Conservation (phyloP, 805 yeast genomes). For the Isabelozyma pseudorhagii region DNA sequence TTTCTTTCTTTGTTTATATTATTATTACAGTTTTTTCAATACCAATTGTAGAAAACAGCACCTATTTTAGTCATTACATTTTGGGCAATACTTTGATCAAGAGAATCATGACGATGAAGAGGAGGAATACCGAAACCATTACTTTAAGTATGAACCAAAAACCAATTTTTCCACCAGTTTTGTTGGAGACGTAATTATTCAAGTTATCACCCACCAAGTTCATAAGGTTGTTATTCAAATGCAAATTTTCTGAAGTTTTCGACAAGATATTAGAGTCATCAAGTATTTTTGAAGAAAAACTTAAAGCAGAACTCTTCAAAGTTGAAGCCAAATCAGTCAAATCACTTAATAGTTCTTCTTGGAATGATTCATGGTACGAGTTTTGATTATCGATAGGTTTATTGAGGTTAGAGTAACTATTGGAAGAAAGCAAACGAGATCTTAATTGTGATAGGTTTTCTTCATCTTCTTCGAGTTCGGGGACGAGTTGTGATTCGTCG, state of each 20-base stretch:
- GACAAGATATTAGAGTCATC: constrained; percentile 33
- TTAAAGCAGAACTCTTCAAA: constrained; percentile 46
- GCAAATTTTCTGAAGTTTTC: constrained; percentile 32
- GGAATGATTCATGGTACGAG: constrained; percentile 41
- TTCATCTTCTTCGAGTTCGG: constrained; percentile 4
- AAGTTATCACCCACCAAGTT: constrained; percentile 32
- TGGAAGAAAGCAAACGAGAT: constrained; percentile 14
- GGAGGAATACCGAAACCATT: constrained; percentile 19
- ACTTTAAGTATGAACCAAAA: constrained; percentile 35
- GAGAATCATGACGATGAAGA: constrained; percentile 29
- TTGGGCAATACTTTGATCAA: constrained; percentile 35
- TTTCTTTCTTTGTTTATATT: constrained; percentile 6
- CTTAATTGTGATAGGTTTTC: constrained; percentile 21
- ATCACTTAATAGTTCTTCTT: constrained; percentile 48
- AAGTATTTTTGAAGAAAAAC: constrained; percentile 32
- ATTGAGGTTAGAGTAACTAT: constrained; percentile 4
- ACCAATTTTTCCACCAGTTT: constrained; percentile 39
- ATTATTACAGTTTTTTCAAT: neutral
- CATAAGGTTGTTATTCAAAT: constrained; percentile 26
- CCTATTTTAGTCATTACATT: constrained; percentile 13
- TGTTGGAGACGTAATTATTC: constrained; percentile 33
- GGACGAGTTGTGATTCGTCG: neutral
- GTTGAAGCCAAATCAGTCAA: constrained; percentile 45
- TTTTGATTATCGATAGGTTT: constrained; percentile 18
- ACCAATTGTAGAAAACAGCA: neutral